Evolutionary conservation across 192 early-diverging fungal species (phyloP), one percentile per base, ranked within the genome.

Genomic region (Ambispora gerdemannii): DNA sequence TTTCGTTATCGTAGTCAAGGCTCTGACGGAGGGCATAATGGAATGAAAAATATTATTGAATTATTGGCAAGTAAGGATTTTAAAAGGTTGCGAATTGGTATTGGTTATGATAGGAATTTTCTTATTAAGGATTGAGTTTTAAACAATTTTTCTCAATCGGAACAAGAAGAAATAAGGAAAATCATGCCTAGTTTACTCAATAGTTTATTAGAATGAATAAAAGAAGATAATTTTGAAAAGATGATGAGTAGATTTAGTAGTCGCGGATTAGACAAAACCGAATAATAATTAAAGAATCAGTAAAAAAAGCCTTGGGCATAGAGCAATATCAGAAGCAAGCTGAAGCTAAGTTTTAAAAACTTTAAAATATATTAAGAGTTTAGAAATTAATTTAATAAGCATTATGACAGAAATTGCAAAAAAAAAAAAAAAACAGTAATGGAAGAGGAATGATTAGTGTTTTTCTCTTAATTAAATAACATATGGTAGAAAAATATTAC

Each of bases 381-480:
- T n/a, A n/a, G n/a, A n/a, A n/a, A n/a, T n/a, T 55, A 22, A 55
- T 55, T n/a, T 58, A 58, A 11, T n/a, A 58, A 58, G 22, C 27
- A 58, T n/a, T 11, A 4, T 28, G 27, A 58, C 6, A 58, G 55
- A n/a, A 58, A 58, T 58, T 24, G 55, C 55, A 58, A 58, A 58
- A 58, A 58, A 58, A 58, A 58, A 58, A 58, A 58, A 58, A 58
- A 58, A 58, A 58, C 55, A 58, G n/a, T 58, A 58, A 58, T 25
- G 3, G 27, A 1, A 58, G 3, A 28, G n/a, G n/a, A n/a, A n/a
- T n/a, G n/a, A n/a, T n/a, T n/a, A n/a, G n/a, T n/a, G n/a, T n/a
- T n/a, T n/a, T n/a, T n/a, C n/a, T n/a, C n/a, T n/a, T n/a, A n/a
- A n/a, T n/a, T n/a, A n/a, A n/a, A n/a, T n/a, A n/a, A n/a, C n/a